Base-by-base conservation (phyloP, 2,329 filamentous ascomycete genomes). In the Drechslerella stenobrocha region DNA sequence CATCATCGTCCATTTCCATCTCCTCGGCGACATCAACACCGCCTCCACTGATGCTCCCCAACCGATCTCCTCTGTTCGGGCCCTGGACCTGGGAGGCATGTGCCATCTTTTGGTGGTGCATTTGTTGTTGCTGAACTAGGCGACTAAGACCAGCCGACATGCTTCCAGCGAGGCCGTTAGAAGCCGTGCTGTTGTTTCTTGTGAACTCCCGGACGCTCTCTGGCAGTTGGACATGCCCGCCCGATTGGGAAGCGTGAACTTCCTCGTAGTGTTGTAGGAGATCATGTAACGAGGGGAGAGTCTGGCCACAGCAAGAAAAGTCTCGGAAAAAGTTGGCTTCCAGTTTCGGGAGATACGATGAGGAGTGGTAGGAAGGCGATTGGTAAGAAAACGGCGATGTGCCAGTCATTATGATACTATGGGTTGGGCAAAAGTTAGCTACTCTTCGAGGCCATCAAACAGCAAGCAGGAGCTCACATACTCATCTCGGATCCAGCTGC, bases 291-390 rank as follows among this genome's bases (percentile, higher is more conserved):
- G 91, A 95, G 22, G 91, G 88, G 72, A 96, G 82, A 28, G 87
- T 92, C 73, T 89, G 84, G 74, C 90, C 90, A 78, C 93, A 98
- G 79, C 93, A 98, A 52, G 87, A 87, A 78, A 97, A 97, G 78
- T 97, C 91, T 77, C 87, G 87, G 89, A 97, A 95, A 77, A 96
- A 98, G 75, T 92, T 93, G 69, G 92, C 92, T 77, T 98, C 93
- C 75, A 96, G 85, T 77, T 96, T 96, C 7, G 91, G 92, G 1
- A 96, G 83, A 76, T 97, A 97, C 23, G 93, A 97, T 4, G 91
- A 95, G 0, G 92, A 97, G 77, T 97, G 92, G 74, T 90, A 95
- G 0, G 92, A 96, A 0, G 93, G 90, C n/a, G 91, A 95, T 76
- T 91, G 87, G 73, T 91, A 85, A 65, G 84, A 81, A 74, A 92